phyloP scores from a whole-genome alignment of 768 basidiomycete genomes.

The Amanita subjunquillea region DNA sequence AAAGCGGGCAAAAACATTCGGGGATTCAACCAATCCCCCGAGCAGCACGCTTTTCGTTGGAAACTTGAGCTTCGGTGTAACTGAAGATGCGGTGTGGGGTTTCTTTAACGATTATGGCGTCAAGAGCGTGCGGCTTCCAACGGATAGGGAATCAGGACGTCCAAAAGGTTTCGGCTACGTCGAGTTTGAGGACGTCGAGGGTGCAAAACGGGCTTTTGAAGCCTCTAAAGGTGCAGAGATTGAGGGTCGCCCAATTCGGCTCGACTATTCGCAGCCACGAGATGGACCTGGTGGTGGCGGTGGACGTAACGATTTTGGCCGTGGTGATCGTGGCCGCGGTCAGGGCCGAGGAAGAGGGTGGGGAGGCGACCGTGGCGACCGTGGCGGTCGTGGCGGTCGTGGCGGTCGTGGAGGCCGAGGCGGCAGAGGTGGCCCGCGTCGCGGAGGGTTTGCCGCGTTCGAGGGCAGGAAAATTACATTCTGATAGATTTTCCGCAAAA shows the following conservation, averaged over 20 bases:
- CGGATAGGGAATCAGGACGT: constrained; percentile 82
- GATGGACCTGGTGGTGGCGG: constrained; percentile 49
- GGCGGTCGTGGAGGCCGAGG: constrained; percentile 32
- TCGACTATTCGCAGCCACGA: constrained; percentile 83
- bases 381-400: constrained; percentile 28
- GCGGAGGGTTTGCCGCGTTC: constrained; percentile 52
- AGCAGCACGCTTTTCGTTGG: constrained; percentile 82
- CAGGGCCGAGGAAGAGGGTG: constrained; percentile 30
- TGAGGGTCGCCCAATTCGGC: constrained; percentile 68
- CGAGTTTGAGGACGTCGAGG: constrained; percentile 76
- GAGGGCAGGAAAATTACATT: constrained; percentile 68
- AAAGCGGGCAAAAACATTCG: constrained; percentile 68
- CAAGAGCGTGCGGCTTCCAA: constrained; percentile 82
- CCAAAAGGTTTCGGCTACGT: constrained; percentile 97
- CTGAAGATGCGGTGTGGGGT: constrained; percentile 83
- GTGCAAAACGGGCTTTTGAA: constrained; percentile 73
- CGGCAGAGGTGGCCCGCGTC: constrained; percentile 39
- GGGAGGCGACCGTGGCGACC: constrained; percentile 29
- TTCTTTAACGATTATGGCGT: constrained; percentile 85
- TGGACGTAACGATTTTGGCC: constrained; percentile 26
- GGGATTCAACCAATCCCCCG: constrained; percentile 56
- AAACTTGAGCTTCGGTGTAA: constrained; percentile 72
- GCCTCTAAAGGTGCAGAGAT: constrained; percentile 63
- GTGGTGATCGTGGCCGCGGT: constrained; percentile 27
- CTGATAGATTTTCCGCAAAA: constrained; percentile 10